Base-by-base conservation (phyloP, 257 asterid genomes). In the Petunia secreta region DNA sequence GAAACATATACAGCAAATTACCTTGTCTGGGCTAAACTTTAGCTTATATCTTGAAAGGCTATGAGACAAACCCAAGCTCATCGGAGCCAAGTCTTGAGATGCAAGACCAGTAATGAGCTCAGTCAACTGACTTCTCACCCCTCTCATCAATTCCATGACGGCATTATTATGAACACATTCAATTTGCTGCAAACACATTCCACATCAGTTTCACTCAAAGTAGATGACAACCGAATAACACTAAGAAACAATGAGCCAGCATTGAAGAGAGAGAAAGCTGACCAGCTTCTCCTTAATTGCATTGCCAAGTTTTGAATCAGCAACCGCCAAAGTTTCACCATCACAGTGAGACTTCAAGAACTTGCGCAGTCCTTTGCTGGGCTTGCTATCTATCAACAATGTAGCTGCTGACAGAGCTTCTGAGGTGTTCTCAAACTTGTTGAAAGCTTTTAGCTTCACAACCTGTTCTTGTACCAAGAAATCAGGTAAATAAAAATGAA, bases 21-120 rank as follows among this genome's bases (percentile, higher is more conserved):
- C 98, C 95, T 94, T 94, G 60, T 94, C 98, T 2, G 98, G 97
- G 84, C 97, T 94, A 89, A 94, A 94, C 69, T 94, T 94, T 62
- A 94, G 87, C 81, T 92, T 94, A 91, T 89, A 89, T 86, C 98
- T 87, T 39, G 97, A 91, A 62, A 94, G 83, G 85, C 97, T 92
- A 87, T 94, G 98, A 79, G 98, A 94, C 71, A 94, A 84, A 69
- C 97, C 98, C 86, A 94, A 88, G 81, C 98, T 91, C 97, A 94
- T 94, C 66, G 98, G 97, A 75, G 95, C 93, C 89, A 94, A 86
- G 85, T 94, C 98, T 84, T 92, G 97, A 5, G 90, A 63, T 81
- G 91, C 97, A 37, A 94, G 85, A 67, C 97, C 98, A 54, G 96
- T 80, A 79, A 94, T 94, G n/a, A 94, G 95, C 55, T 94, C 97